Evolutionary conservation across 371 early-diverging fungal species (phyloP).

Genomic region (Mortierella sp.): DNA sequence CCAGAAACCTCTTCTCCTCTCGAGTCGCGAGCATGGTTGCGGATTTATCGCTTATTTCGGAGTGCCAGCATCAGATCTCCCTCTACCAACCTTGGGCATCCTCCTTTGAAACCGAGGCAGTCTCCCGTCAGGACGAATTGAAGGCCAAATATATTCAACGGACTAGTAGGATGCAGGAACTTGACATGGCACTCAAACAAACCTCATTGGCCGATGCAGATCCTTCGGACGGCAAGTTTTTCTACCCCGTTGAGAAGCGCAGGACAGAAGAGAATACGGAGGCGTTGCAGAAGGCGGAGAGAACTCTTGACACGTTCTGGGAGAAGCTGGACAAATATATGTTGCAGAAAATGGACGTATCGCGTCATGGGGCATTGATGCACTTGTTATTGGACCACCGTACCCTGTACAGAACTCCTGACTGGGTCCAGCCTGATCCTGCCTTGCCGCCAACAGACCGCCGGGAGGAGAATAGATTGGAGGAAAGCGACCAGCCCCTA

Average conservation of each 20-base stretch:
- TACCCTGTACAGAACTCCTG: slow-evolving; percentile 33
- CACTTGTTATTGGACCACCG: slow-evolving; percentile 27
- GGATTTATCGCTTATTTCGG: slow-evolving; percentile 39
- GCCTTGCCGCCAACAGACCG: slow-evolving; percentile 19
- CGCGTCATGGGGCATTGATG: slow-evolving; percentile 20
- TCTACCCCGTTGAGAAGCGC: slow-evolving; percentile 38
- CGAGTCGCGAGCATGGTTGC: slow-evolving; percentile 23
- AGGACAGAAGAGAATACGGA: slow-evolving; percentile 42
- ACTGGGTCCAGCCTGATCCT: slow-evolving; percentile 36
- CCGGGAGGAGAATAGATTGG: slow-evolving; percentile 13
- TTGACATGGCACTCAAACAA: slow-evolving; percentile 17
- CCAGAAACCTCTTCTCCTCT: slow-evolving; percentile 33
- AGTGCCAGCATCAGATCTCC: slow-evolving; percentile 31
- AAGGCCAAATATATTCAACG: slow-evolving; percentile 17
- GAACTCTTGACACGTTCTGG: slow-evolving; percentile 33
- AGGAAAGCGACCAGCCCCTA: slow-evolving; percentile 12
- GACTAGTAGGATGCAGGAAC: slow-evolving; percentile 22
- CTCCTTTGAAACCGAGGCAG: slow-evolving; percentile 27
- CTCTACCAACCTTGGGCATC: slow-evolving; percentile 45
- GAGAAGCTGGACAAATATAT: slow-evolving; percentile 17
- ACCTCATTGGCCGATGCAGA: slow-evolving; percentile 19
- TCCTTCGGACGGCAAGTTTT: slow-evolving; percentile 34
- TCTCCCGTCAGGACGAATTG: slow-evolving; percentile 3
- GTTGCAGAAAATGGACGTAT: slow-evolving; percentile 10
- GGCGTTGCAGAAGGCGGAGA: slow-evolving; percentile 39